A percentile compares a stretch with the other conserved stretches of the same genome.
Conservation (phyloP, 164 flowering plant genomes). For the Nelumbo lutea region DNA sequence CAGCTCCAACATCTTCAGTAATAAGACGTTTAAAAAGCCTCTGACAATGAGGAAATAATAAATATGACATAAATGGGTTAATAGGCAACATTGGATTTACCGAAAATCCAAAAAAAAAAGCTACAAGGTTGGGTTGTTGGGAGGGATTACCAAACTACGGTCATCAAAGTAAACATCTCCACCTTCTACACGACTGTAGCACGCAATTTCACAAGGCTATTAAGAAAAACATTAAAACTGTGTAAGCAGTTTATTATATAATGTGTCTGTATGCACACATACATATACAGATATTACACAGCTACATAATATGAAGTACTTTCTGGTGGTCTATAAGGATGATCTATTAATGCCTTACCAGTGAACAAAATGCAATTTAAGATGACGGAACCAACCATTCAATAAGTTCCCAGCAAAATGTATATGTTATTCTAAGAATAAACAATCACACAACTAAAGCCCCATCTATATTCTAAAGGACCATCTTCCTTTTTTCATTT, state of each 20-base stretch:
- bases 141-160: constrained; percentile 32
- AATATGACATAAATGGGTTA: background rate
- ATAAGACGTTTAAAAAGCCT: constrained; percentile 87
- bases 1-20: constrained; percentile 80
- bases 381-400: too few species aligned
- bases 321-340: background rate
- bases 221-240: background rate
- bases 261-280: too few species aligned
- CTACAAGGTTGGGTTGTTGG: background rate
- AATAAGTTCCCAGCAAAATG: too few species aligned
- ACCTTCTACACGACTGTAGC: constrained; percentile 86
- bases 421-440: background rate
- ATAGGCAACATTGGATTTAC: background rate
- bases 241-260: too few species aligned
- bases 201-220: constrained; percentile 88
- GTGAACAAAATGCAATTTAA: background rate
- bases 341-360: background rate
- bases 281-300: background rate
- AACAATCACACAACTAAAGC: background rate
- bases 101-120: background rate
- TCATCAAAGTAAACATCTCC: constrained; percentile 91
- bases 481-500: too few species aligned
- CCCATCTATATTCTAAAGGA: background rate
- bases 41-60: constrained; percentile 29
- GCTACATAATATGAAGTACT: background rate